These are phyloP conservation scores for Russula earlei DNA, from an alignment of 768 basidiomycete species.

Conservation along the genomic window DNA sequence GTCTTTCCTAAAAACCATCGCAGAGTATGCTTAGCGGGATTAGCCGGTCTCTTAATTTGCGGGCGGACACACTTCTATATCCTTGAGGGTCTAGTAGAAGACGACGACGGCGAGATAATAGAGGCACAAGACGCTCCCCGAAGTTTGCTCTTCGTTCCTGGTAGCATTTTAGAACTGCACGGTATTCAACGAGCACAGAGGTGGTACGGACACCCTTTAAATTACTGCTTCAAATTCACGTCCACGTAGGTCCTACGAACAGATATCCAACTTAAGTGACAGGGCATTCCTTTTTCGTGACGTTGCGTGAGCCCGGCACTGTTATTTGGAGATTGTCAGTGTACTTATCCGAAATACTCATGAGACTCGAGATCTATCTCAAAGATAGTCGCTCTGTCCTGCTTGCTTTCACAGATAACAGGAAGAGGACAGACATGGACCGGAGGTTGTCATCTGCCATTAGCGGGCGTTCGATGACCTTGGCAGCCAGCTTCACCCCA, in stretches of 20 bases:
- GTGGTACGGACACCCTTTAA: constrained; percentile 45
- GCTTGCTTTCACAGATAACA: constrained; percentile 67
- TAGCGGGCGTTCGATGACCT: constrained; percentile 27
- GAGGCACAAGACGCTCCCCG: constrained; percentile 80
- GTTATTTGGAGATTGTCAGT: neutral
- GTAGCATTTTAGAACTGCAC: constrained; percentile 72
- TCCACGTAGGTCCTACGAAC: constrained; percentile 57
- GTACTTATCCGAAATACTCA: neutral
- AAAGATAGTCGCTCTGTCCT: constrained; percentile 84
- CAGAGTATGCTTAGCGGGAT: neutral
- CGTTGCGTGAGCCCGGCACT: constrained; percentile 60
- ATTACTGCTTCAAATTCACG: neutral
- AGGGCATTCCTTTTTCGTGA: constrained; percentile 85
- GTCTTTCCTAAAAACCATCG: constrained; percentile 23
- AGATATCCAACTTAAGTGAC: constrained; percentile 69
- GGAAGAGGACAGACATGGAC: constrained; percentile 51
- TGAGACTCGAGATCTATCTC: constrained; percentile 85
- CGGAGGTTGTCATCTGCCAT: constrained; percentile 43
- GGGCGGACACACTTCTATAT: constrained; percentile 83
- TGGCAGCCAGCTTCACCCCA: constrained; percentile 18
- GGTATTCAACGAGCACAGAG: constrained; percentile 72
- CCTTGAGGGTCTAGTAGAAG: constrained; percentile 82
- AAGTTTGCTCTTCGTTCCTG: constrained; percentile 74
- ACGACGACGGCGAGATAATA: constrained; percentile 79
- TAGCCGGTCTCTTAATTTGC: constrained; percentile 82